Base-by-base conservation (phyloP, 768 basidiomycete genomes). In the Pleurotus djamor region DNA sequence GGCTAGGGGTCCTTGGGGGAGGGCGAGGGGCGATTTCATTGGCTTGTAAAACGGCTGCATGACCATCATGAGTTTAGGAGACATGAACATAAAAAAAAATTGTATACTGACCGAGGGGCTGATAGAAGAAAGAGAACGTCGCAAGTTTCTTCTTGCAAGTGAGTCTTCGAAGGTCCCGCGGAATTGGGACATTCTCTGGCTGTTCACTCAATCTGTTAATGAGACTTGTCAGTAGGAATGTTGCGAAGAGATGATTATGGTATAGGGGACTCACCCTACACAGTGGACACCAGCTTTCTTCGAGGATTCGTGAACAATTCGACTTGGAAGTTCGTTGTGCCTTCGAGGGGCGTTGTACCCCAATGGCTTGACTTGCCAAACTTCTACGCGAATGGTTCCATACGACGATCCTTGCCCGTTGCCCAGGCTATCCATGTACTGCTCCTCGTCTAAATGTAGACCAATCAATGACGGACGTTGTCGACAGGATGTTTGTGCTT, bases 221-320 rank as follows among this genome's bases (percentile, higher is more conserved):
- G 21, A 28, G 21, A 28, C 21, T 28, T 28, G 21, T 28, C 21
- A 28, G 21, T 28, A 3, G 21, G 21, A 28, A 28, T 28, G 21
- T 28, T 28, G 3, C 3, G 21, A 28, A 28, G 38, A 9, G 38
- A 2, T n/a, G 14, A 9, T n/a, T 2, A 1, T 41, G 35, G 21
- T 17, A 21, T 45, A 28, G 28, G 10, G 34, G 34, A 60, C 69
- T 49, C 28, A 71, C 72, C 60, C 58, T n/a, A 68, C 63, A 43
- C 65, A 63, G 48, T 73, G 72, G 0, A 52, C 59, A 52, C 69
- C 60, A 12, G 63, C 67, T 47, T 70, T 72, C 60, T 72, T 70
- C 1, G 65, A 60, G 14, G 63, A 61, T 45, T 72, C 70, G 41
- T 71, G 67, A 0, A 72, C 63, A 55, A 63, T 60, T 14, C 56